phyloP scores from a whole-genome alignment of 2,329 filamentous ascomycete species.

The Domatiomyces catenatus region DNA sequence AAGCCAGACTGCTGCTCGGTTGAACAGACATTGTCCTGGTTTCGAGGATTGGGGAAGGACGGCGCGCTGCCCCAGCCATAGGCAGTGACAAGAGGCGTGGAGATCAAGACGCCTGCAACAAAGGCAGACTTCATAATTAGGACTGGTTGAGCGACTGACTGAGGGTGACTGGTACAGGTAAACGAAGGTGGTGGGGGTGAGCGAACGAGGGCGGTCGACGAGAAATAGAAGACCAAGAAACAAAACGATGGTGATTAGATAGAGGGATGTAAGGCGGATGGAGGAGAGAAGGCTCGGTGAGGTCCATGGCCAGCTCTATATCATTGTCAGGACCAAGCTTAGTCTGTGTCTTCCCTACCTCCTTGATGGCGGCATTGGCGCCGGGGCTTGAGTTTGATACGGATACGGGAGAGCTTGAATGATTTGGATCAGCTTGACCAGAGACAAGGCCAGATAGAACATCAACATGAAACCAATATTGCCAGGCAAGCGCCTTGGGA shows the following conservation, averaged over 20 bases:
- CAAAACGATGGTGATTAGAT: not conserved
- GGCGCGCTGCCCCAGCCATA: slow-evolving; percentile 34
- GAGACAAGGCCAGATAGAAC: not conserved
- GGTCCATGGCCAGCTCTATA: not conserved
- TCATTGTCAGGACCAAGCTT: not conserved
- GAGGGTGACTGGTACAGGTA: not conserved
- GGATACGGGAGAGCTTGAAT: not conserved
- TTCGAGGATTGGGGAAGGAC: slow-evolving; percentile 51
- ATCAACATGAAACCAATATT: not conserved
- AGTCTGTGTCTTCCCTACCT: not conserved
- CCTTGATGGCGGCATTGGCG: not conserved
- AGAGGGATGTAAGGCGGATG: not conserved
- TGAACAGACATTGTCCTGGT: slow-evolving; percentile 64
- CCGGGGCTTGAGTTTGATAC: not conserved
- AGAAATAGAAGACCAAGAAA: not conserved
- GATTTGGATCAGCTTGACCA: not conserved
- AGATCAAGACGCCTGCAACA: slow-evolving; percentile 26
- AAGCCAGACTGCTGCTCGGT: slow-evolving; percentile 55
- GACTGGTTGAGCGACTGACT: slow-evolving; percentile 5
- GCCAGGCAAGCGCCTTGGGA: not conserved
- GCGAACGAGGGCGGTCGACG: not conserved
- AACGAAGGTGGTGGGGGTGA: slow-evolving; percentile 5
- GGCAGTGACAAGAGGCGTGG: slow-evolving; percentile 30
- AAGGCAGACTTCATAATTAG: slow-evolving; percentile 13
- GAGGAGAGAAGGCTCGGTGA: not conserved